phyloP scores from a whole-genome alignment of 192 early-diverging fungal species.

The Dimargaris cristalligena region DNA sequence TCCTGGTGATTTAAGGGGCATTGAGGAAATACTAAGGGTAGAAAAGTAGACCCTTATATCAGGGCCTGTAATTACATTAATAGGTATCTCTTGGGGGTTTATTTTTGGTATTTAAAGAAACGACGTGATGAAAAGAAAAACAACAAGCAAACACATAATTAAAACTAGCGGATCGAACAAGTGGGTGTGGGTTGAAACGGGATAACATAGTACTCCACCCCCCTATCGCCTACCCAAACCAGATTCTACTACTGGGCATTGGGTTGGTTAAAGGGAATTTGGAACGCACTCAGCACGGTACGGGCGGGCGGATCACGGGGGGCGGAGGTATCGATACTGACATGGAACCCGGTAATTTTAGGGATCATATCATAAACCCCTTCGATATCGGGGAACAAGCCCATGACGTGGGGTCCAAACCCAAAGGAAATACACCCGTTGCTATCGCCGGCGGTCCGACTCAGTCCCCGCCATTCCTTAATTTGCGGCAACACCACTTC shows the following conservation, averaged over 20 bases:
- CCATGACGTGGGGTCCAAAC: constrained; percentile 66
- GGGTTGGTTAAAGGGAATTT: constrained; percentile 51
- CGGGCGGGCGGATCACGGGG: constrained; percentile 57
- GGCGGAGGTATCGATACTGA: constrained; percentile 72
- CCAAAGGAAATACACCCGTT: constrained; percentile 71
- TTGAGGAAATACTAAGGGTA: too few relatives aligned
- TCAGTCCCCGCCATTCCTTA: constrained; percentile 76
- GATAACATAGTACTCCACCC: too few relatives aligned
- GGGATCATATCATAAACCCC: constrained; percentile 89
- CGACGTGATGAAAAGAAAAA: too few relatives aligned
- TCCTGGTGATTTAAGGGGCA: too few relatives aligned
- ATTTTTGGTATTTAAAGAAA: too few relatives aligned
- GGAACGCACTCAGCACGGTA: constrained; percentile 72
- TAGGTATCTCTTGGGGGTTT: too few relatives aligned
- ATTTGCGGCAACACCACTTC: constrained; percentile 89
- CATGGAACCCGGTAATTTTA: constrained; percentile 67
- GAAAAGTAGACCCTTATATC: too few relatives aligned
- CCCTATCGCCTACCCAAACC: too few relatives aligned
- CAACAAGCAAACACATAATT: too few relatives aligned
- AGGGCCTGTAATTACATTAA: too few relatives aligned
- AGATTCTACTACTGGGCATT: not conserved
- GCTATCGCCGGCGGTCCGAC: constrained; percentile 54
- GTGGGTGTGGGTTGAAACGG: too few relatives aligned
- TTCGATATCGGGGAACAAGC: constrained; percentile 95
- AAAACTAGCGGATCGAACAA: too few relatives aligned